Base-by-base conservation (phyloP, 2,329 filamentous ascomycete genomes). In the Beauveria brongniartii region DNA sequence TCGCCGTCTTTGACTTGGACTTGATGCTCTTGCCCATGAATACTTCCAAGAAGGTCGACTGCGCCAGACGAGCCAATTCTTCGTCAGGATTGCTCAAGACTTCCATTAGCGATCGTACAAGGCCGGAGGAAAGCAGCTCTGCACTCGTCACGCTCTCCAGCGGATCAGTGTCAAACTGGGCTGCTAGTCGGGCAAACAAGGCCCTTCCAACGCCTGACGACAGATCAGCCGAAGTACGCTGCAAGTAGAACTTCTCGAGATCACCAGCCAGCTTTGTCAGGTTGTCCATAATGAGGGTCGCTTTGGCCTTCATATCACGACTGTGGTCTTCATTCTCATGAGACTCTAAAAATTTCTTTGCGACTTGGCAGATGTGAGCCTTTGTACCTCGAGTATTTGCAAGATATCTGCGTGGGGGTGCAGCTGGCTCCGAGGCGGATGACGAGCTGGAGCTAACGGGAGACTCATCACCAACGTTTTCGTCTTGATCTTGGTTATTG, bases 121-220 rank as follows among this genome's bases (percentile, higher is more conserved):
- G 85, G 20, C 92, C 91, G 1, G 94, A 97, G 34, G 90, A 91
- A 57, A 97, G 83, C 37, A 99, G 78, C 71, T 99, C 94, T 53
- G 93, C 92, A 73, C 94, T 99, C 0, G 94, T 99, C 58, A 97
- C 92, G 71, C 91, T 96, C 69, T 96, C 90, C 59, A 96, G 75
- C 1, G 94, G 88, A 73, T 97, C 90, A 0, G 88, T 87, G 68
- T 95, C 89, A 67, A 99, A 99, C 69, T 94, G 92, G 3, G 83
- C 82, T 0, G 92, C 91, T 62, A 99, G 77, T 55, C 82, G 84
- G 37, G 80, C 78, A 74, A 97, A 97, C 0, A 96, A 78, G 2
- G 80, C 76, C 37, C 80, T 77, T 12, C 89, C 91, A 46, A 82
- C 75, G 22, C 78, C 74, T 1, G 75, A 70, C 5, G 75, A 71